phyloP scores from a whole-genome alignment of 106 monocot species.

The Ottelia alismoides region DNA sequence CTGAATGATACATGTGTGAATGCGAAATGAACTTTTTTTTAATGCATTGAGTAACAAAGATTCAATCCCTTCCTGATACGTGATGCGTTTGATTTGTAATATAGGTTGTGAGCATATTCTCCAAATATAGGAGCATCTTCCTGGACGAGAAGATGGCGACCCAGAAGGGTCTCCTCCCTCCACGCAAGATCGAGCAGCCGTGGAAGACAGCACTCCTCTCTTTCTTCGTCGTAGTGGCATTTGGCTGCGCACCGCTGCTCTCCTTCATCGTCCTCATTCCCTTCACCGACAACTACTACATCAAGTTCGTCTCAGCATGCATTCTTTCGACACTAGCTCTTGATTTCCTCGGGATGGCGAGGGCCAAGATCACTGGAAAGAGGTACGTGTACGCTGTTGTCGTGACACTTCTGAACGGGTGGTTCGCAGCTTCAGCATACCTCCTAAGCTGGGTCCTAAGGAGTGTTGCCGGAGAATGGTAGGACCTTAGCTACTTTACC shows the following conservation, averaged over 20 bases:
- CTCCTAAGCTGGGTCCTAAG: conserved; percentile 4
- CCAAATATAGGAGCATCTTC: neutral
- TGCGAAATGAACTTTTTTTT: no score
- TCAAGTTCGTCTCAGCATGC: conserved; percentile 12
- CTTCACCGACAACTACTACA: conserved; percentile 2
- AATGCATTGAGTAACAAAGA: no score
- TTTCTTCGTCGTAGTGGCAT: conserved; percentile 3
- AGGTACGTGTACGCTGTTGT: neutral
- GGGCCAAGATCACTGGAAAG: conserved; percentile 11
- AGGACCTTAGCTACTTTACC: no score
- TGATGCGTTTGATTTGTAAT: no score
- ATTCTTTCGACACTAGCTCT: conserved; percentile 3
- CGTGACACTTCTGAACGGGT: conserved; percentile 9
- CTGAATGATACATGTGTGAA: no score
- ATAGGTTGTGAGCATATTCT: neutral
- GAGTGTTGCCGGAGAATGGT: conserved; percentile 3
- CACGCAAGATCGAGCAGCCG: neutral
- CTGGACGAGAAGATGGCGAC: neutral
- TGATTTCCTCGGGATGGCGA: conserved; percentile 7
- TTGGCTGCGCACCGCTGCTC: conserved; percentile 13
- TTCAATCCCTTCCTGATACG: no score
- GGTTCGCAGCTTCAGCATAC: conserved; percentile 9
- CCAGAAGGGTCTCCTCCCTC: conserved; percentile 1
- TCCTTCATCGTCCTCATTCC: conserved; percentile 17
- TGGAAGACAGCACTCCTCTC: neutral